phyloP scores from a whole-genome alignment of 257 asterid species.

The Voacanga thouarsii region DNA sequence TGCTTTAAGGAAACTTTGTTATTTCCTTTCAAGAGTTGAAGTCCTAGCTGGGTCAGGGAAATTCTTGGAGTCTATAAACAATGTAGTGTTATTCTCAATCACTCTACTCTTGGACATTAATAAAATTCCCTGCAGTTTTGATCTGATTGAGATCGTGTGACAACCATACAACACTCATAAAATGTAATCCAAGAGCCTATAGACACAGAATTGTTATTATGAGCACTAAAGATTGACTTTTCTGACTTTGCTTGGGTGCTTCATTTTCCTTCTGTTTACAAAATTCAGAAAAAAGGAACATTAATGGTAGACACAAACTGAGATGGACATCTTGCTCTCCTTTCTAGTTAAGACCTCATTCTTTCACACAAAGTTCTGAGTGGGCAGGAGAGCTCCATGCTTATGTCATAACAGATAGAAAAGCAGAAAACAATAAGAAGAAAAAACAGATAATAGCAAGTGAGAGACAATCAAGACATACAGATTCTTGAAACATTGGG shows the following conservation, averaged over 20 bases:
- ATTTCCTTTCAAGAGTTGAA: background rate
- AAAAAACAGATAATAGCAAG: background rate
- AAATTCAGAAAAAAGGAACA: background rate
- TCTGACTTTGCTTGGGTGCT: background rate
- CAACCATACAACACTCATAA: background rate
- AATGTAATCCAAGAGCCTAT: background rate
- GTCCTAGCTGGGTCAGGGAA: background rate
- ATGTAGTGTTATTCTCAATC: background rate
- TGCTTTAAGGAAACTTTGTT: background rate
- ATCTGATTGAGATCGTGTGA: background rate
- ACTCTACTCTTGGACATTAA: background rate
- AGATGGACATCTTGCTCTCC: background rate
- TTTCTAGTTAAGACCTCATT: background rate
- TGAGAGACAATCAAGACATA: conserved; percentile 31
- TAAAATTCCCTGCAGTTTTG: background rate
- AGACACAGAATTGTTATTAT: background rate
- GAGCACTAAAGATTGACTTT: background rate
- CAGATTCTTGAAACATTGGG: conserved; percentile 80
- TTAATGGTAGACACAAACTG: background rate
- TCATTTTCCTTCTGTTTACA: background rate
- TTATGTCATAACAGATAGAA: background rate
- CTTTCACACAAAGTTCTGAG: background rate
- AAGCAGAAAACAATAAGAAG: background rate
- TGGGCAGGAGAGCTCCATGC: background rate
- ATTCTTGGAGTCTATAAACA: background rate